Percentiles rank a stretch among this genome's conserved stretches.
Conservation (phyloP, 108 stramenopile genomes). For the Pelagomonas calceolata region DNA sequence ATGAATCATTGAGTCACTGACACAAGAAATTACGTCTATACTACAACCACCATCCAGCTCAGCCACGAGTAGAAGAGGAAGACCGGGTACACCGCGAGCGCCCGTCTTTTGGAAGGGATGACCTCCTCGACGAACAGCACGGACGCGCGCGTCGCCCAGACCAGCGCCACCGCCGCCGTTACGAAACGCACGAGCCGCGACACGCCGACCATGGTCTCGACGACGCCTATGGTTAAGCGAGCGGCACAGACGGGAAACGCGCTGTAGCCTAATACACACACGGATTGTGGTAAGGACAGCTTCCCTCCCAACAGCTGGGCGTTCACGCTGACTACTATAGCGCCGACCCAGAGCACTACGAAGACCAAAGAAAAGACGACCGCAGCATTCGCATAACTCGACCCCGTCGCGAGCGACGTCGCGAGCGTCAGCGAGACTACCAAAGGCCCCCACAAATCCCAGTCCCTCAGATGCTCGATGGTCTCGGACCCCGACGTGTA, state of each 20-base stretch:
- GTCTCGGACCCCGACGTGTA: too few species aligned
- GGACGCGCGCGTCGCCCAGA: slow-evolving; percentile 47
- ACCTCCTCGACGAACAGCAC: slow-evolving; percentile 46
- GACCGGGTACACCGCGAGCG: slow-evolving; percentile 47
- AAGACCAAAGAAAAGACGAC: too few species aligned
- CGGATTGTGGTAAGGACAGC: slow-evolving; percentile 40
- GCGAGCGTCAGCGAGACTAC: too few species aligned
- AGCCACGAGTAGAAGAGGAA: slow-evolving; percentile 52
- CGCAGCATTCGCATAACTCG: too few species aligned
- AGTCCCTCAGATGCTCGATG: too few species aligned
- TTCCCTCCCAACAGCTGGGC: slow-evolving; percentile 46
- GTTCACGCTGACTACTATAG: slow-evolving; percentile 44
- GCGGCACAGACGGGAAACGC: slow-evolving; percentile 34
- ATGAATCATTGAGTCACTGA: too few species aligned
- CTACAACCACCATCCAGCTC: slow-evolving; percentile 45
- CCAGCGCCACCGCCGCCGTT: slow-evolving; percentile 31
- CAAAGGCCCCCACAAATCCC: too few species aligned
- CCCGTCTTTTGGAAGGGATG: slow-evolving; percentile 30
- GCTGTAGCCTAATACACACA: slow-evolving; percentile 51
- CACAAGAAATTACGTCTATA: too few species aligned
- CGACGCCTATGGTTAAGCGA: not conserved
- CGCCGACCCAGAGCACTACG: too few species aligned
- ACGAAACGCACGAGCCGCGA: slow-evolving; percentile 9
- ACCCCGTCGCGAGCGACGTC: too few species aligned
- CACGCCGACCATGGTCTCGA: slow-evolving; percentile 30